Evolutionary conservation across 768 basidiomycete species (phyloP), one percentile per base, ranked within the genome.

Genomic region (Phanerodontia chrysosporium): DNA sequence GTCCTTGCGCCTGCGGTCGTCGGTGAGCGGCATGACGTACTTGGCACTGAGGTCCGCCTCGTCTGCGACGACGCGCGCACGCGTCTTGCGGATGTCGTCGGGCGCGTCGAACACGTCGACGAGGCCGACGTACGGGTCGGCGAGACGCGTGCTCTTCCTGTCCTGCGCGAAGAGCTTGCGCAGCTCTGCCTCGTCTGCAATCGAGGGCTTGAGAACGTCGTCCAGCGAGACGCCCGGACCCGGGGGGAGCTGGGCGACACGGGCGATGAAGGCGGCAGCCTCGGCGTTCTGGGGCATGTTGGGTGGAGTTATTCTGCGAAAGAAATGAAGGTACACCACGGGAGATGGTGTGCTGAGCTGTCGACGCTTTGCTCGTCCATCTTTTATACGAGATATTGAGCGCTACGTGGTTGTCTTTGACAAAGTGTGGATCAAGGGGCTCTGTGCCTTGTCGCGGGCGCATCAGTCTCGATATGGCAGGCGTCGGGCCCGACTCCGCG

Each of bases 41-140:
- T 81, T 76, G 1, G 77, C 76, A 27, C 66, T 65, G 18, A 81
- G 71, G 24, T 83, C 81, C 12, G 71, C 70, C 24, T 79, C 76
- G 58, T 73, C 73, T 13, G 73, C 69, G 55, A 83, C 73, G 42
- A 80, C 73, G 18, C 85, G 70, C 3, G 83, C 80, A 46, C 80
- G 72, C 6, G 81, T 82, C n/a, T 69, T 77, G 27, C 79, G 74
- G 64, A 84, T 77, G 27, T 75, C 75, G 4, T 58, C 69, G 0
- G 79, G 79, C 0, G 82, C 81, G 27, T 71, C 76, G 67, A 85
- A 86, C 2, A 85, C 74, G 57, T 85, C 81, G 61, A 85, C 79
- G n/a, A 86, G 80, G 3, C 84, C 83, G 48, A 85, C 82, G 58
- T 80, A 67, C 2, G 78, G 79, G 61, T 83, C 74, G 16, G 66